Evolutionary conservation across 2,329 filamentous ascomycete species (phyloP), one percentile per base, ranked within the genome.

Genomic region (Exophiala dermatitidis): DNA sequence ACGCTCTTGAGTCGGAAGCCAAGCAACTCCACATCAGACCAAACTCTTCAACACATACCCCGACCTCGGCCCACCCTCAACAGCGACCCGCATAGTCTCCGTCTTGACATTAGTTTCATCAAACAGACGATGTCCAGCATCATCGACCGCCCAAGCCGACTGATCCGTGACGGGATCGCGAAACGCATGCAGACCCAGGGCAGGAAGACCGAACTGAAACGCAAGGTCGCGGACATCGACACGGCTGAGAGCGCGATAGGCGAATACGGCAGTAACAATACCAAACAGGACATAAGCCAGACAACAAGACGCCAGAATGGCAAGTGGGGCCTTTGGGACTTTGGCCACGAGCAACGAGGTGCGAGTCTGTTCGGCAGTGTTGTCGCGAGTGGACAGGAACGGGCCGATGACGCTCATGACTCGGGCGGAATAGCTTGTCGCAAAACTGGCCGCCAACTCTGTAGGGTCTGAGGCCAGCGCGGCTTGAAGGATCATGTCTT

Each of bases 321-420:
- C 60, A 4, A 62, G 50, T 9, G 58, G 58, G 7, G 46, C 37
- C 44, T 60, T 60, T 8, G 58, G 58, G 5, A 62, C 60, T 46
- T 60, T 57, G 28, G 60, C 58, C 37, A 62, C 56, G n/a, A 62
- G 54, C 4, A 59, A 29, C 2, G 56, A 46, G 3, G 53, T 57
- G 3, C 58, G 54, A 1, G 45, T 56, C 19, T 62, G 60, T 45
- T 62, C 53, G 33, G 56, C 48, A 6, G 54, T 5, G 29, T 59
- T 60, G 9, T 46, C 31, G 6, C 60, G 52, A 5, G 26, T 7
- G 4, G 58, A 59, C 9, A 58, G 57, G 37, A 59, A 60, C 5
- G 54, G 53, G 7, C 60, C 60, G n/a, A 62, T 59, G 10, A 57
- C 54, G 26, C 46, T 58, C 52, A 62, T 49, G 42, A 58, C 50